Percentiles rank a stretch among this genome's conserved stretches.
Evolutionary conservation across 23 red algal genomes (phyloP).

Genomic region (Pyropia haitanensis): DNA sequence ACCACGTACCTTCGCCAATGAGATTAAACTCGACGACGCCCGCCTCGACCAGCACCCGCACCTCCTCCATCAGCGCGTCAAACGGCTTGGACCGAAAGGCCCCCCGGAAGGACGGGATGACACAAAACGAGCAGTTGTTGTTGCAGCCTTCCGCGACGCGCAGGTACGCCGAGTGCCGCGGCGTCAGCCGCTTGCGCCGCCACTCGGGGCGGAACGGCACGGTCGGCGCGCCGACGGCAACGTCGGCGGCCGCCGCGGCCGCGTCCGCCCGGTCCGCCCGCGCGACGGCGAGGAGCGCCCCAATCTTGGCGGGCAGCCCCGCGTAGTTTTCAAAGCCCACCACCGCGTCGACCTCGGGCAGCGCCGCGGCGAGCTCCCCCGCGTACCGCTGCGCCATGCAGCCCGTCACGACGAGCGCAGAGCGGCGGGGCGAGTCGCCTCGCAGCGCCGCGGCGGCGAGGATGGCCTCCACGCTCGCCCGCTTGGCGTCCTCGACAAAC

Average conservation of each 20-base stretch:
- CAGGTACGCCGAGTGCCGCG: constrained; percentile 75
- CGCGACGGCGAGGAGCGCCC: neutral
- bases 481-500: constrained; percentile 94
- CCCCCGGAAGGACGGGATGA: constrained; percentile 82
- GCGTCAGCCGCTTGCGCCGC: constrained; percentile 48
- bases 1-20: constrained; percentile 75
- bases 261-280: neutral
- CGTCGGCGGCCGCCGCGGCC: neutral
- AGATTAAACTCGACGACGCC: constrained; percentile 85
- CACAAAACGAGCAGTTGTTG: constrained; percentile 88
- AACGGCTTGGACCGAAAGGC: constrained; percentile 82
- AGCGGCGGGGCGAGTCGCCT: constrained; percentile 11
- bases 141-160: constrained; percentile 88
- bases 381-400: constrained; percentile 96
- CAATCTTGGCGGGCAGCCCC: constrained; percentile 45
- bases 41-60: constrained; percentile 32
- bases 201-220: constrained; percentile 93
- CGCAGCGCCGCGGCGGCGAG: constrained; percentile 32
- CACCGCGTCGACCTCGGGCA: constrained; percentile 94
- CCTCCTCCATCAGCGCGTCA: constrained; percentile 57
- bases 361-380: constrained; percentile 58
- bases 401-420: constrained; percentile 85
- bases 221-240: constrained; percentile 42
- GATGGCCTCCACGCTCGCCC: constrained; percentile 69
- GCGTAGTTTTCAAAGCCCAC: constrained; percentile 88